A percentile compares a stretch with the other conserved stretches of the same genome.
phyloP scores from a whole-genome alignment of 768 basidiomycete species.

The Trametes cubensis region DNA sequence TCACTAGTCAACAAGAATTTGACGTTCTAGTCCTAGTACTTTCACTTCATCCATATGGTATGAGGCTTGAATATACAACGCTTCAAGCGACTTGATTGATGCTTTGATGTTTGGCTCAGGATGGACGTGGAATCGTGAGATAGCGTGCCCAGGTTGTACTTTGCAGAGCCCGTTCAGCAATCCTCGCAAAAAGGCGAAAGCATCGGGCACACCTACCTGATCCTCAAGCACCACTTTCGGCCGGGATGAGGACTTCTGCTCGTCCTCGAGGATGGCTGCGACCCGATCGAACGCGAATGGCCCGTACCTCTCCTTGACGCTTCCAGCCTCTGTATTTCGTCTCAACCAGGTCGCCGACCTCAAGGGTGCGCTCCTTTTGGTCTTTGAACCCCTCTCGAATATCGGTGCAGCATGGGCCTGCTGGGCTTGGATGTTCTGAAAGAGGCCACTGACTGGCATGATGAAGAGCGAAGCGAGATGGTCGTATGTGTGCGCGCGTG shows the following conservation, averaged over 20 bases:
- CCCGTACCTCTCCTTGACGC: constrained; percentile 19
- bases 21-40: no score
- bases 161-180: neutral
- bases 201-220: constrained; percentile 12
- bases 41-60: neutral
- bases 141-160: constrained; percentile 26
- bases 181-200: neutral
- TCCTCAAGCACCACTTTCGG: constrained; percentile 25
- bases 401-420: no score
- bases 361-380: constrained; percentile 17
- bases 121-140: constrained; percentile 19
- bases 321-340: constrained; percentile 23
- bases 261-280: constrained; percentile 13
- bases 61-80: neutral
- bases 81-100: neutral
- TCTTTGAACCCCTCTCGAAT: constrained; percentile 11
- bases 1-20: no score
- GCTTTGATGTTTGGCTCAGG: constrained; percentile 1
- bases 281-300: constrained; percentile 5
- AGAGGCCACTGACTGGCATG: no score
- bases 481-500: no score
- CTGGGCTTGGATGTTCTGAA: no score
- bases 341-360: constrained; percentile 20
- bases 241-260: no score
- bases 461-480: no score